Evolutionary conservation across 2,329 filamentous ascomycete genomes (phyloP).

Genomic region (Trichoderma arundinaceum): DNA sequence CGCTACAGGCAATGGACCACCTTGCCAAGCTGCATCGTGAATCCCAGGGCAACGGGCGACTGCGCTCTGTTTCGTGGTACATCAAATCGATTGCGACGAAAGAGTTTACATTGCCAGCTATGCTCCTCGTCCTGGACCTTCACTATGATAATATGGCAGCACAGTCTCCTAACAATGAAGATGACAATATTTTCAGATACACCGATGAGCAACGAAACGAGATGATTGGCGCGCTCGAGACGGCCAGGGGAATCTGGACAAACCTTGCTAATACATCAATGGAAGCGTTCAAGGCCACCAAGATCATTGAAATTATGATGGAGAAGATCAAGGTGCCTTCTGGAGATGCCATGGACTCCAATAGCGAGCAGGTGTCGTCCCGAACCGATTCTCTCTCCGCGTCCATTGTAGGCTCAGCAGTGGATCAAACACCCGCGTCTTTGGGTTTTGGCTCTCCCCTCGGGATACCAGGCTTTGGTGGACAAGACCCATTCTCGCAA

Average conservation of each 20-base stretch:
- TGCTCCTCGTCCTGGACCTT: slow-evolving; percentile 82
- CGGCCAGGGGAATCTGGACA: slow-evolving; percentile 79
- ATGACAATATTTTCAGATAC: slow-evolving; percentile 61
- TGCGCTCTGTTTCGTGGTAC: slow-evolving; percentile 78
- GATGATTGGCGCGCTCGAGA: slow-evolving; percentile 77
- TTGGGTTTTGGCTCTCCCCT: slow-evolving; percentile 39
- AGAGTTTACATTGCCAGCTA: slow-evolving; percentile 85
- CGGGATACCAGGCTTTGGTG: slow-evolving; percentile 39
- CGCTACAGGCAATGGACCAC: slow-evolving; percentile 79
- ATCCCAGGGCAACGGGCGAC: slow-evolving; percentile 71
- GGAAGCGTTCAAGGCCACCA: slow-evolving; percentile 87
- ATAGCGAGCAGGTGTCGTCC: slow-evolving; percentile 26
- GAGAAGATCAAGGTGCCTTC: slow-evolving; percentile 65
- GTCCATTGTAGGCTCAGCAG: slow-evolving; percentile 49
- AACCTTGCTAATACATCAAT: slow-evolving; percentile 77
- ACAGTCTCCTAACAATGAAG: slow-evolving; percentile 48
- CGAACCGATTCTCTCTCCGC: slow-evolving; percentile 38
- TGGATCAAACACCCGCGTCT: slow-evolving; percentile 43
- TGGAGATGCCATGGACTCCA: slow-evolving; percentile 1
- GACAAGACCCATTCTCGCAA: slow-evolving; percentile 44
- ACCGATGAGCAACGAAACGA: slow-evolving; percentile 66
- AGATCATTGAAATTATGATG: slow-evolving; percentile 82
- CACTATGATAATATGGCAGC: slow-evolving; percentile 67
- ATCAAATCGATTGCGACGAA: slow-evolving; percentile 79
- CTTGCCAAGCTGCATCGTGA: slow-evolving; percentile 78